phyloP scores from a whole-genome alignment of 495 filamentous ascomycete species.

The Aspergillus kassunensis region DNA sequence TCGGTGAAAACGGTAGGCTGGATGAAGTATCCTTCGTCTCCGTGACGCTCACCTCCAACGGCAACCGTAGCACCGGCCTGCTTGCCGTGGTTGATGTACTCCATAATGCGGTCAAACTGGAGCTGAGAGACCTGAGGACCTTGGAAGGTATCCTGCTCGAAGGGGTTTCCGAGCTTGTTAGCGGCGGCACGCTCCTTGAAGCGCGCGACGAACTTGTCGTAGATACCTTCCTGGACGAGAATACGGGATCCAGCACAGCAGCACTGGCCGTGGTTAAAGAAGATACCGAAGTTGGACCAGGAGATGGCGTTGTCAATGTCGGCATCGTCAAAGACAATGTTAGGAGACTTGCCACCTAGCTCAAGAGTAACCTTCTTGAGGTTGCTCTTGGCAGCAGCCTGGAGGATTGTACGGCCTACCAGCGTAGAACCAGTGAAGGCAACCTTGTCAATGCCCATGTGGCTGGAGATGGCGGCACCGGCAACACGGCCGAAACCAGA shows the following conservation, averaged over 20 bases:
- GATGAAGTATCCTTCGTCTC: conserved; percentile 93
- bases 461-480: conserved; percentile 84
- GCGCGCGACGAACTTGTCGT: conserved; percentile 84
- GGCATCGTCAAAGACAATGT: conserved; percentile 95
- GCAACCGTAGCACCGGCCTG: conserved; percentile 81
- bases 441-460: conserved; percentile 98
- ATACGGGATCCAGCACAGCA: conserved; percentile 96
- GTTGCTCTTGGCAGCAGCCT: conserved; percentile 91
- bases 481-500: conserved; percentile 87
- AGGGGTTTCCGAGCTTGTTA: conserved; percentile 93
- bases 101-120: conserved; percentile 97
- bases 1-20: conserved; percentile 95
- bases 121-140: conserved; percentile 93
- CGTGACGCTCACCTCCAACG: conserved; percentile 82
- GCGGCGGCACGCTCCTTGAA: conserved; percentile 82
- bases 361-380: conserved; percentile 99
- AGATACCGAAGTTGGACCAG: conserved; percentile 99
- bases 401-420: conserved; percentile 89
- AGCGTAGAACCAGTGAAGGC: conserved; percentile 96
- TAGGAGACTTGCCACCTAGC: conserved; percentile 96
- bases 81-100: conserved; percentile 91
- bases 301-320: conserved; percentile 94
- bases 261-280: conserved; percentile 98
- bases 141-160: conserved; percentile 85
- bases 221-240: conserved; percentile 93